phyloP scores from a whole-genome alignment of 148 eudicot species.

The Dianthus caryophyllus region DNA sequence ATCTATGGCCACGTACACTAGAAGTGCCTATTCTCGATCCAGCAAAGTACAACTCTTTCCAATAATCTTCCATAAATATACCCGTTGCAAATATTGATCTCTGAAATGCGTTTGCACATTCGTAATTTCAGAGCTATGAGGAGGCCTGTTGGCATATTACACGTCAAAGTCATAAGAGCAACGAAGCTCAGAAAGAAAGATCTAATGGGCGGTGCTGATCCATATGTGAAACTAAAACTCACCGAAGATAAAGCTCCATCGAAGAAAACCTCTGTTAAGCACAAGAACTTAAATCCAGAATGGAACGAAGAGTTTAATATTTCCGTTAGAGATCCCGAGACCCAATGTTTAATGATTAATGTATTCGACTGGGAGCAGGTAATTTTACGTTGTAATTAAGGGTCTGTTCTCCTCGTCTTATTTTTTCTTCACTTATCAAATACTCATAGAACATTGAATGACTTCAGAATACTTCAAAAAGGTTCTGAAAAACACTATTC shows the following conservation, averaged over 20 bases:
- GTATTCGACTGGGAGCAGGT: slow-evolving; percentile 97
- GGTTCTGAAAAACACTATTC: no score
- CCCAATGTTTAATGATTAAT: slow-evolving; percentile 51
- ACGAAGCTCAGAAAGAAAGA: slow-evolving; percentile 78
- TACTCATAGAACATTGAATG: no score
- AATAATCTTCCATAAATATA: not conserved
- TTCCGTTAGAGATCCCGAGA: slow-evolving; percentile 69
- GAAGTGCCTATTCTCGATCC: slow-evolving; percentile 85
- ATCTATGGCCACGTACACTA: slow-evolving; percentile 88
- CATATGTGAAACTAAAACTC: slow-evolving; percentile 78
- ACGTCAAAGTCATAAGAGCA: slow-evolving; percentile 72
- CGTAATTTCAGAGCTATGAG: slow-evolving; percentile 57
- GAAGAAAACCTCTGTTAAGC: slow-evolving; percentile 81
- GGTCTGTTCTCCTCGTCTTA: no score
- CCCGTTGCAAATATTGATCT: not conserved
- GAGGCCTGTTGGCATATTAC: slow-evolving; percentile 81
- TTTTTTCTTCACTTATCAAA: no score
- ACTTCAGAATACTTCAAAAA: no score
- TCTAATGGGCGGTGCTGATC: slow-evolving; percentile 78
- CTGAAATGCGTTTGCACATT: slow-evolving; percentile 4
- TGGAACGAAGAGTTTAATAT: slow-evolving; percentile 85
- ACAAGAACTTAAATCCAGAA: slow-evolving; percentile 84
- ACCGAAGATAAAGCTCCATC: slow-evolving; percentile 79
- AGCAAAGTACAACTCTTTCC: slow-evolving; percentile 44
- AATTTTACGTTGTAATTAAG: not conserved